Evolutionary conservation across 2,329 filamentous ascomycete species (phyloP).

Genomic region (Fusarium begoniae): DNA sequence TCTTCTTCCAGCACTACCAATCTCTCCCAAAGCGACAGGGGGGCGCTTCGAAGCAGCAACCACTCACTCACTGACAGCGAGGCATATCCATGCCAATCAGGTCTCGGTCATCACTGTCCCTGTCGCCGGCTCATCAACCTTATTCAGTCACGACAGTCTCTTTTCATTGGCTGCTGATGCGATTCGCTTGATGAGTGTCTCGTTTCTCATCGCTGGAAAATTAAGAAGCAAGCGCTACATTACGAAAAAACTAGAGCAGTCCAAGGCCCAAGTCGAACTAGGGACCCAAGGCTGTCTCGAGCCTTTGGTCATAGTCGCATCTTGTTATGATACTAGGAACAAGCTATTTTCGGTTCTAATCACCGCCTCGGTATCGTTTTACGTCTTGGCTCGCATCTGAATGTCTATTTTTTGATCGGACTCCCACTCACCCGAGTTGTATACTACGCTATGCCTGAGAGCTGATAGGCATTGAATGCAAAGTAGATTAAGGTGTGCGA

Average conservation of each 20-base stretch:
- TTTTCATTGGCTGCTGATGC: slow-evolving; percentile 19
- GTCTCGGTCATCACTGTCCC: slow-evolving; percentile 17
- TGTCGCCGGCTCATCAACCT: slow-evolving; percentile 31
- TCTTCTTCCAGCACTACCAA: slow-evolving; percentile 16
- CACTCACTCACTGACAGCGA: slow-evolving; percentile 26
- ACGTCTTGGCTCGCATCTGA: not conserved
- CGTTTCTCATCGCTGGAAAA: slow-evolving; percentile 26
- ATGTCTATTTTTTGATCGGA: not conserved
- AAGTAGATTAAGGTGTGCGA: not conserved
- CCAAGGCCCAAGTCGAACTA: not conserved
- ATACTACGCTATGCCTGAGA: not conserved
- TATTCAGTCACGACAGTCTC: slow-evolving; percentile 12
- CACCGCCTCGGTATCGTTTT: slow-evolving; percentile 2
- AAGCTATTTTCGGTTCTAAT: slow-evolving; percentile 3
- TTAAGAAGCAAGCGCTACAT: slow-evolving; percentile 25
- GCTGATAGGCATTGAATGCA: not conserved
- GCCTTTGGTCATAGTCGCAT: slow-evolving; percentile 1
- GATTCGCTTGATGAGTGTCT: slow-evolving; percentile 4
- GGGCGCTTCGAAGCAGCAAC: slow-evolving; percentile 13
- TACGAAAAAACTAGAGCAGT: slow-evolving; percentile 6
- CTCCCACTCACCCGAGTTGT: not conserved
- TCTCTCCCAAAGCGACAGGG: slow-evolving; percentile 20
- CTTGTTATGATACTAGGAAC: slow-evolving; percentile 3
- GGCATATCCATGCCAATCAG: slow-evolving; percentile 31
- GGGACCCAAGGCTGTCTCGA: slow-evolving; percentile 2